Percentiles rank a stretch among this genome's conserved stretches.
phyloP scores from a whole-genome alignment of 1,139 yeast genomes.

The Lodderomyces parapsilosis region DNA sequence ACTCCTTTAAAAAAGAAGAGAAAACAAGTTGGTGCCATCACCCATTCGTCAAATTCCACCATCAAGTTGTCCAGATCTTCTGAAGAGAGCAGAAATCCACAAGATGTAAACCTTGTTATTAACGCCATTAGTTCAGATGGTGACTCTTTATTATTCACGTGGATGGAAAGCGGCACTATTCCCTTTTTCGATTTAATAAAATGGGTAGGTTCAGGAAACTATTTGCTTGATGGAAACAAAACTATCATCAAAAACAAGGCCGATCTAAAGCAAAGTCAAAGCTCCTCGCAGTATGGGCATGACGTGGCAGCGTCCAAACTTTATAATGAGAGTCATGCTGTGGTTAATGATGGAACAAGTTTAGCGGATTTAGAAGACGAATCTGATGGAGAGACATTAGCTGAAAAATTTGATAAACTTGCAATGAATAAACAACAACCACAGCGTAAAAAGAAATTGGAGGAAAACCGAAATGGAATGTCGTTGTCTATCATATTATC shows the following conservation, averaged over 20 bases:
- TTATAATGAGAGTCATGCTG: conserved; percentile 71
- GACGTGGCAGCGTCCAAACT: conserved; percentile 70
- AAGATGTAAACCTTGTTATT: conserved; percentile 39
- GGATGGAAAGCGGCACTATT: conserved; percentile 71
- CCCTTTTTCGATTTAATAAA: conserved; percentile 62
- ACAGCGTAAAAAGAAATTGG: conserved; percentile 24
- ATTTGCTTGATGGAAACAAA: conserved; percentile 22
- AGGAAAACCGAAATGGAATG: conserved; percentile 49
- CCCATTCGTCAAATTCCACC: conserved; percentile 48
- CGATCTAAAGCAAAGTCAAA: conserved; percentile 32
- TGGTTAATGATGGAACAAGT: conserved; percentile 65
- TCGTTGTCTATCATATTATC: conserved; percentile 65
- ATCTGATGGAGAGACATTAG: conserved; percentile 49
- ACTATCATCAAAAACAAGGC: conserved; percentile 42
- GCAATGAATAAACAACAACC: conserved; percentile 29
- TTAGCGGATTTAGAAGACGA: conserved; percentile 49
- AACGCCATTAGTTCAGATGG: conserved; percentile 38
- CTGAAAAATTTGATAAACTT: conserved; percentile 56
- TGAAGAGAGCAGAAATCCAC: conserved; percentile 31
- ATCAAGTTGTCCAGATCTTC: conserved; percentile 47
- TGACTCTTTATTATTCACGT: conserved; percentile 48
- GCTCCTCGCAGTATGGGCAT: conserved; percentile 51
- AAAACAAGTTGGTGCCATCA: conserved; percentile 34
- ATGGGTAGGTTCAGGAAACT: conserved; percentile 45
- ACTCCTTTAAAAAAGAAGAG: conserved; percentile 25